phyloP scores from a whole-genome alignment of 78 protist genomes.

The Dictyostelium firmibasis region DNA sequence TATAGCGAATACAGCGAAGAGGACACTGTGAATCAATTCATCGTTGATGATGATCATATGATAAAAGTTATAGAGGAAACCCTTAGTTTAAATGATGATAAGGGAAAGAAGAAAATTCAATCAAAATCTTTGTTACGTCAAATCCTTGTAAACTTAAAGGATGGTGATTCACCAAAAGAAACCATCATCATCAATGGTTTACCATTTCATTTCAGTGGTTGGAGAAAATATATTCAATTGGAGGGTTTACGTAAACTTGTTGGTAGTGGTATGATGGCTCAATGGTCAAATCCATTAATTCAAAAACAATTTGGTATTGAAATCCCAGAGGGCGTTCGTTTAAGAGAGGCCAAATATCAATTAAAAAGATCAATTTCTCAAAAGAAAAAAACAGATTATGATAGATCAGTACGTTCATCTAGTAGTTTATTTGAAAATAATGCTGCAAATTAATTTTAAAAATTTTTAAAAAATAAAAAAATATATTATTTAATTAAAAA shows the following conservation, averaged over 20 bases:
- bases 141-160: conserved; percentile 32
- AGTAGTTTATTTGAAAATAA: background rate
- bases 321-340: background rate
- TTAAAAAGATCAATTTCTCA: background rate
- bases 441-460: background rate
- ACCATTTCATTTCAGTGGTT: conserved; percentile 37
- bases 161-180: conserved; percentile 57
- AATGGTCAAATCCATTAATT: conserved; percentile 33
- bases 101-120: conserved; percentile 52
- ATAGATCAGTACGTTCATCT: background rate
- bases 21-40: background rate
- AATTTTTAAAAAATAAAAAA: background rate
- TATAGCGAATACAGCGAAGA: conserved; percentile 23
- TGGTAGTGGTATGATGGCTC: conserved; percentile 12
- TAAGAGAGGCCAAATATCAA: background rate
- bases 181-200: background rate
- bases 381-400: background rate
- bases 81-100: background rate
- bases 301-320: conserved; percentile 40
- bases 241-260: conserved; percentile 21
- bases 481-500: background rate
- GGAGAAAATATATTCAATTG: conserved; percentile 64
- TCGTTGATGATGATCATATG: conserved; percentile 42
- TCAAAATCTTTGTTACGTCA: conserved; percentile 9
- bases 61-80: conserved; percentile 26